Percentiles rank a stretch among this genome's conserved stretches.
phyloP scores from a whole-genome alignment of 202 grass and related monocot genomes.

The Panicum virgatum region DNA sequence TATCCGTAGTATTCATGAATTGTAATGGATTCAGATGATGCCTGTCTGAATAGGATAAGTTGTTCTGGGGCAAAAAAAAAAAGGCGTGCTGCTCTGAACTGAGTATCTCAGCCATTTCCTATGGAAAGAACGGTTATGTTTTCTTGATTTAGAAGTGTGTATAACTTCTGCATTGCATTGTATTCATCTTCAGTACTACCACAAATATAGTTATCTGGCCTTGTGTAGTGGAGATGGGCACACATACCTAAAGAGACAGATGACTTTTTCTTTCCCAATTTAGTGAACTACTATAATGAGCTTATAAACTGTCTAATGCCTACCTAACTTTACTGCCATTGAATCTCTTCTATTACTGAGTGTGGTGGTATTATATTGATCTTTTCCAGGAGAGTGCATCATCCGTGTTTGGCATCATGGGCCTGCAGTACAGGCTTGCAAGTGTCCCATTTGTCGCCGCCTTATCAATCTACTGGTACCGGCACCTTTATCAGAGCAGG shows the following conservation, averaged over 20 bases:
- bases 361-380: background rate
- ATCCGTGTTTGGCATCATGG: conserved; percentile 82
- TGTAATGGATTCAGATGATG: too few relatives aligned
- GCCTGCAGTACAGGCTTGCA: conserved; percentile 81
- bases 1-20: too few relatives aligned
- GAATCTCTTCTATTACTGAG: background rate
- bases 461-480: conserved; percentile 85
- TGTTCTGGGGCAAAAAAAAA: background rate
- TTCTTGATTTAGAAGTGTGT: background rate
- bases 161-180: background rate
- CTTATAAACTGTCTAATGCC: background rate
- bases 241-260: background rate
- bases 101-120: background rate
- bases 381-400: conserved; percentile 83
- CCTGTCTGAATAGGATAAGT: background rate
- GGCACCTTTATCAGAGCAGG: conserved; percentile 44
- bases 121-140: background rate
- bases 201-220: background rate
- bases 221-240: background rate
- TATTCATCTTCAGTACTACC: background rate
- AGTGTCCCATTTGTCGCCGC: conserved; percentile 85
- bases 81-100: background rate
- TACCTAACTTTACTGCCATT: background rate
- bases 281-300: conserved; percentile 3
- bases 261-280: background rate